Evolutionary conservation across 2,329 filamentous ascomycete genomes (phyloP), one percentile per base, ranked within the genome.

Genomic region (Coniochaeta sp.): DNA sequence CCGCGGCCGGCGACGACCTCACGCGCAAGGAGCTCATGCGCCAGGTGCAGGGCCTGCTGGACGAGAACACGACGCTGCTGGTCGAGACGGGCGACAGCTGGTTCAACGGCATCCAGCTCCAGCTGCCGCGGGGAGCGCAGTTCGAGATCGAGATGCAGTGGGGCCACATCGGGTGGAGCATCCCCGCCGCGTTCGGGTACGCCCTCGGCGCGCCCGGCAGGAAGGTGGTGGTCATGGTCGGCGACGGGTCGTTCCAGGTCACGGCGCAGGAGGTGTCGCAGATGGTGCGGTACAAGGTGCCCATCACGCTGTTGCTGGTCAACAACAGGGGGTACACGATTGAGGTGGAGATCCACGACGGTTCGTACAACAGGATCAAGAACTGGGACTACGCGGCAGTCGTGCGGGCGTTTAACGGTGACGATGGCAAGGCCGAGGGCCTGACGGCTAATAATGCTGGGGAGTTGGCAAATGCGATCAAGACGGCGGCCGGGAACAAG

Each of bases 261-360:
- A 69, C 66, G 3, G 63, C 65, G 2, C 66, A 69, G 50, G 66
- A 69, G 56, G 60, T 69, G 6, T 61, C 62, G 24, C 67, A 67
- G 14, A 68, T 69, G 55, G 65, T 68, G 20, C 56, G 65, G 22
- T 62, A 61, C 52, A 57, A 62, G 18, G 58, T 67, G 20, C 55
- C 63, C 28, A 60, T 64, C 45, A 62, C 60, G 32, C 65, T 69
- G 26, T 54, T 69, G 18, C 55, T 69, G 22, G 58, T 68, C 51
- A 67, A 67, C 59, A 70, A 71, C 54, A 58, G 63, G 32, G 67
- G 67, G 4, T 70, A 71, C 53, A 69, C 67, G 6, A 67, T 69
- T 54, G 68, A 71, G 55, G 59, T 67, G 9, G 62, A 66, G 55
- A 71, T 71, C 49, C 67, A 71, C 52, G 68, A 64, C 47, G 62